These are phyloP conservation scores for Kwoniella shandongensis DNA, from an alignment of 768 basidiomycete species.

Conservation along the genomic window DNA sequence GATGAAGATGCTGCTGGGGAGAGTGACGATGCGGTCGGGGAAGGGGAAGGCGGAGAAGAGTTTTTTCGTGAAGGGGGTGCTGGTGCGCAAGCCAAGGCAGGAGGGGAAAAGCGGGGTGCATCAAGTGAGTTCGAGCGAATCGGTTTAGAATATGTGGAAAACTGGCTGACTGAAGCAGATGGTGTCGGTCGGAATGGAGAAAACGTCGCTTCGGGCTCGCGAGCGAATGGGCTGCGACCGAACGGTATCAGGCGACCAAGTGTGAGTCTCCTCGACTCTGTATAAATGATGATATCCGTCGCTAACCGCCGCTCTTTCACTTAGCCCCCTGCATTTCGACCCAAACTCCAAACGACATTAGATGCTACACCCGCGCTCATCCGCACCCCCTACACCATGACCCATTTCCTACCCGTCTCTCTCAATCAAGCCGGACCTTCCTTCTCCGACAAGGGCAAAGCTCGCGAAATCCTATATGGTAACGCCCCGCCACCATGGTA, in stretches of 20 bases:
- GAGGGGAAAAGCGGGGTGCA: slow-evolving; percentile 3
- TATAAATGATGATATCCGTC: no score
- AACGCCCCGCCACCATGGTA: slow-evolving; percentile 41
- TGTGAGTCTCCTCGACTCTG: not conserved
- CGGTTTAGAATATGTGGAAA: no score
- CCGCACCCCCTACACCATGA: slow-evolving; percentile 39
- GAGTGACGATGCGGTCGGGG: slow-evolving; percentile 31
- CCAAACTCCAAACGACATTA: slow-evolving; percentile 36
- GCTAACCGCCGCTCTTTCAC: not conserved
- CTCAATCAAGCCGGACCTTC: slow-evolving; percentile 37
- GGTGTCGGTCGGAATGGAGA: slow-evolving; percentile 10
- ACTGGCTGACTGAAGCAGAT: no score
- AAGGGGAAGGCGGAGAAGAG: slow-evolving; percentile 7
- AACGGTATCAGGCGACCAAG: slow-evolving; percentile 6
- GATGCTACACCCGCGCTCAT: slow-evolving; percentile 34
- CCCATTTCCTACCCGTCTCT: slow-evolving; percentile 27
- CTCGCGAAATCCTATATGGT: slow-evolving; percentile 30
- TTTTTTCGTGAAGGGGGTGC: slow-evolving; percentile 18
- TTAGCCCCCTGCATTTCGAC: slow-evolving; percentile 30
- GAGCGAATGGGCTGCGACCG: not conserved
- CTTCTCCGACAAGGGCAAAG: slow-evolving; percentile 44
- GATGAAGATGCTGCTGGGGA: slow-evolving; percentile 47
- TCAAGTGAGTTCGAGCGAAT: slow-evolving; percentile 14
- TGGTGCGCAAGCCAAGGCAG: not conserved
- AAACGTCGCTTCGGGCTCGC: slow-evolving; percentile 13